Percentiles rank a stretch among this genome's conserved stretches.
phyloP scores from a whole-genome alignment of 768 basidiomycete species.

The Suillus brevipes region DNA sequence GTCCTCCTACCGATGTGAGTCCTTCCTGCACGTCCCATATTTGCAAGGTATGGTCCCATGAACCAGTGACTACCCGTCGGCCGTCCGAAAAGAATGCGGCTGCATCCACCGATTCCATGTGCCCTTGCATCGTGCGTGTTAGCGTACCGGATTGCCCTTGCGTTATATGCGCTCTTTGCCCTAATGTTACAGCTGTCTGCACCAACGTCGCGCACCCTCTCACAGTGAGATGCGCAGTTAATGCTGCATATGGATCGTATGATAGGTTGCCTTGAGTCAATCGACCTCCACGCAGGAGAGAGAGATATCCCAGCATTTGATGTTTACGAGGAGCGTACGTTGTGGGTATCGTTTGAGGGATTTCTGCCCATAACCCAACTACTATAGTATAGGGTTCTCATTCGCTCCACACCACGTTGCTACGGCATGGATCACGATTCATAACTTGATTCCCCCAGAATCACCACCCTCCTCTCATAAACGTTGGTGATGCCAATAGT shows the following conservation, averaged over 20 bases:
- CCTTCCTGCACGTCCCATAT: constrained; percentile 31
- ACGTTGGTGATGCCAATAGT: no score
- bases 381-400: background rate
- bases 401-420: background rate
- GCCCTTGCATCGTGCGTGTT: background rate
- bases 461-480: no score
- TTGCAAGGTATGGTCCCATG: constrained; percentile 24
- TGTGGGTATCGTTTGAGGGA: background rate
- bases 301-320: background rate
- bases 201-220: background rate
- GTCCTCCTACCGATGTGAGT: constrained; percentile 7
- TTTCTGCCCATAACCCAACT: background rate
- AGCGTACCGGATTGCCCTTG: background rate
- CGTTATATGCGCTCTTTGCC: no score
- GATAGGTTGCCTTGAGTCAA: no score
- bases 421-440: background rate
- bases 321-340: background rate
- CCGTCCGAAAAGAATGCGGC: constrained; percentile 31
- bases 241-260: background rate
- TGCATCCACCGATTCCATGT: background rate
- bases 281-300: background rate
- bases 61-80: constrained; percentile 26
- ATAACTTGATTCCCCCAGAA: no score
- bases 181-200: background rate
- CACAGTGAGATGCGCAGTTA: background rate